These are phyloP conservation scores for Cystofilobasidium ferigula DNA, from an alignment of 768 basidiomycete species.

Conservation along the genomic window DNA sequence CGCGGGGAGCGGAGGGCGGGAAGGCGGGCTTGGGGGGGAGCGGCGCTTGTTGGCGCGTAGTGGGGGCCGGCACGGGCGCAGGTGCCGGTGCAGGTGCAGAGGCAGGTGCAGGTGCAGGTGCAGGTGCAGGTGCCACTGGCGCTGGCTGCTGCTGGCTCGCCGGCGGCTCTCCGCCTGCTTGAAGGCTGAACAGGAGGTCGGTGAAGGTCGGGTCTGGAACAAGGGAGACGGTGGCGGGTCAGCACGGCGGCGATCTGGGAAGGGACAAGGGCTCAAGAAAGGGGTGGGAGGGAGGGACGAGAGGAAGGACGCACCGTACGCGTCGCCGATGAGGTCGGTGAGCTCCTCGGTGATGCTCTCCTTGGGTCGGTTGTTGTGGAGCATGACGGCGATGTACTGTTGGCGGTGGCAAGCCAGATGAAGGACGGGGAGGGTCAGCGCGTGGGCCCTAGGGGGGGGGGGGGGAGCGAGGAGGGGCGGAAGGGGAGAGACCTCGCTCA, in stretches of 20 bases:
- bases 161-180: background rate
- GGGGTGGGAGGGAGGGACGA: background rate
- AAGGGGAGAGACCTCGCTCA: conserved; percentile 48
- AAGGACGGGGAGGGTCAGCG: background rate
- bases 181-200: conserved; percentile 55
- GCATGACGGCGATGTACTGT: conserved; percentile 84
- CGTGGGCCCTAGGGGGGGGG: background rate
- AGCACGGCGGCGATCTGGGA: background rate
- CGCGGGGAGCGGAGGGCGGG: too few relatives aligned
- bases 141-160: background rate
- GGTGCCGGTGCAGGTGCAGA: too few relatives aligned
- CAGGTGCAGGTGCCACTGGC: background rate
- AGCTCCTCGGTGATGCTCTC: conserved; percentile 81
- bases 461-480: background rate
- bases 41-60: too few relatives aligned
- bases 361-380: conserved; percentile 75
- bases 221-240: conserved; percentile 23
- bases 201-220: conserved; percentile 65
- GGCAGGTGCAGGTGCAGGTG: background rate
- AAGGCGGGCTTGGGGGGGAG: too few relatives aligned
- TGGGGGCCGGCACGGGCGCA: too few relatives aligned
- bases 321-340: conserved; percentile 73
- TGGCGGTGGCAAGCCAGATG: background rate
- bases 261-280: background rate
- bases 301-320: conserved; percentile 42